Evolutionary conservation across 2,329 filamentous ascomycete genomes (phyloP).

Genomic region (Neofusicoccum sp.): DNA sequence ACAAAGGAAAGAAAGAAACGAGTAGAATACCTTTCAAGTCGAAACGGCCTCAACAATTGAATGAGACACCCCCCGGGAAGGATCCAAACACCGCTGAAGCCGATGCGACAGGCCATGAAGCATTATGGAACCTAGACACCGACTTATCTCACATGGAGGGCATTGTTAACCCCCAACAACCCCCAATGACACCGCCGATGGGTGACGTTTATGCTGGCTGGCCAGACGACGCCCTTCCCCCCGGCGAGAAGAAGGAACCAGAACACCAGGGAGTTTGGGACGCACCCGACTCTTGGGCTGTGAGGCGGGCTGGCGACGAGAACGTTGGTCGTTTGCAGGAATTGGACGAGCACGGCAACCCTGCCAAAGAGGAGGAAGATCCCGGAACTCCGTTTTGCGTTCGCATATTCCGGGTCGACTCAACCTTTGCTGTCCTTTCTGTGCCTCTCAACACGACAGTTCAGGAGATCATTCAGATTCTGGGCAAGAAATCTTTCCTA

Average conservation of each 20-base stretch:
- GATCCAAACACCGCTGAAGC: conserved; percentile 43
- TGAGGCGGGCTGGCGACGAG: conserved; percentile 70
- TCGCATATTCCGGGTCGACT: conserved; percentile 89
- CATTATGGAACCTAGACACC: conserved; percentile 77
- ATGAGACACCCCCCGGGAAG: conserved; percentile 37
- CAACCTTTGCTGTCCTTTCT: conserved; percentile 89
- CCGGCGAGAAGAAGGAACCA: conserved; percentile 23
- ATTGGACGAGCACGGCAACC: conserved; percentile 65
- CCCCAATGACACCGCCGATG: conserved; percentile 66
- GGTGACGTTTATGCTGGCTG: conserved; percentile 49
- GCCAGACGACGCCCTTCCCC: conserved; percentile 38
- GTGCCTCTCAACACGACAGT: conserved; percentile 81
- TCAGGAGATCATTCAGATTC: conserved; percentile 79
- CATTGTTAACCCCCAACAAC: conserved; percentile 66
- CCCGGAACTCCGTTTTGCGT: conserved; percentile 81
- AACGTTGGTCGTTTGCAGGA: conserved; percentile 58
- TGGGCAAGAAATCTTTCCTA: conserved; percentile 91
- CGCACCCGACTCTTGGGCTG: conserved; percentile 94
- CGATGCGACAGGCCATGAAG: conserved; percentile 51
- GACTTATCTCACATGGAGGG: conserved; percentile 89
- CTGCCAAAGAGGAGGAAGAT: conserved; percentile 67
- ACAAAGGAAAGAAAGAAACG: conserved; percentile 25
- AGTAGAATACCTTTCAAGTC: conserved; percentile 17
- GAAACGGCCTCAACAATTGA: conserved; percentile 31
- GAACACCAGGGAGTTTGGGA: conserved; percentile 68